Evolutionary conservation across 345 rosid species (phyloP).

Genomic region (Eucalyptus viminalis): DNA sequence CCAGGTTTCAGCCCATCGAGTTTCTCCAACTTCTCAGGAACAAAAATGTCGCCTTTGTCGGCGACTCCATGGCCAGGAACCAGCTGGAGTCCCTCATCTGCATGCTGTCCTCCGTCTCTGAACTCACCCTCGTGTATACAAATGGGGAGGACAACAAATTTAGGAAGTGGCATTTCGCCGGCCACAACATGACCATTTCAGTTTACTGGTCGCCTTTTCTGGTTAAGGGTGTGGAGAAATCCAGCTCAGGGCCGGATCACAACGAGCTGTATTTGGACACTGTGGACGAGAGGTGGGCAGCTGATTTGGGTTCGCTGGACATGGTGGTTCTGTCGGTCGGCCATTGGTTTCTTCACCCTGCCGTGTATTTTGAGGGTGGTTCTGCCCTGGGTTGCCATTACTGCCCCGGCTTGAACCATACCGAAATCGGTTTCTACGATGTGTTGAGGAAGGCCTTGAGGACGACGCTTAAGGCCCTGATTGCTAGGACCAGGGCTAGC

Average conservation of each 20-base stretch:
- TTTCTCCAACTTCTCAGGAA: conserved; percentile 49
- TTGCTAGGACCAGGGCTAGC: conserved; percentile 12
- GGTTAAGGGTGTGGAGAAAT: conserved; percentile 74
- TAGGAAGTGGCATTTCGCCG: conserved; percentile 59
- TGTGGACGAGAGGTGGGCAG: conserved; percentile 77
- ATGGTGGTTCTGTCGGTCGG: conserved; percentile 65
- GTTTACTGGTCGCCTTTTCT: conserved; percentile 97
- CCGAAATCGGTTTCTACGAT: conserved; percentile 73
- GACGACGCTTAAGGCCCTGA: conserved; percentile 42
- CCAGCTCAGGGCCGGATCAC: conserved; percentile 43
- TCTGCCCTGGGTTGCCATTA: conserved; percentile 74
- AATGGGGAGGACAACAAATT: conserved; percentile 75
- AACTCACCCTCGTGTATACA: conserved; percentile 40
- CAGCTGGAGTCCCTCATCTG: conserved; percentile 91
- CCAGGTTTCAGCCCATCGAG: conserved; percentile 66
- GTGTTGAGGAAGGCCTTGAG: conserved; percentile 60
- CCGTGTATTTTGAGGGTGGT: conserved; percentile 63
- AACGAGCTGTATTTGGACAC: conserved; percentile 55
- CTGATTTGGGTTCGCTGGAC: conserved; percentile 42
- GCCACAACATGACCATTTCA: conserved; percentile 46
- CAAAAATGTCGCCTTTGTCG: conserved; percentile 78
- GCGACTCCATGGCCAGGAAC: conserved; percentile 98
- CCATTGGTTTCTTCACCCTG: conserved; percentile 92
- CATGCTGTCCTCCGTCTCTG: conserved; percentile 50
- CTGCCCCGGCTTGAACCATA: conserved; percentile 58